Percentiles rank a stretch among this genome's conserved stretches.
Conservation (phyloP, 768 basidiomycete species). For the Pisolithus orientalis region DNA sequence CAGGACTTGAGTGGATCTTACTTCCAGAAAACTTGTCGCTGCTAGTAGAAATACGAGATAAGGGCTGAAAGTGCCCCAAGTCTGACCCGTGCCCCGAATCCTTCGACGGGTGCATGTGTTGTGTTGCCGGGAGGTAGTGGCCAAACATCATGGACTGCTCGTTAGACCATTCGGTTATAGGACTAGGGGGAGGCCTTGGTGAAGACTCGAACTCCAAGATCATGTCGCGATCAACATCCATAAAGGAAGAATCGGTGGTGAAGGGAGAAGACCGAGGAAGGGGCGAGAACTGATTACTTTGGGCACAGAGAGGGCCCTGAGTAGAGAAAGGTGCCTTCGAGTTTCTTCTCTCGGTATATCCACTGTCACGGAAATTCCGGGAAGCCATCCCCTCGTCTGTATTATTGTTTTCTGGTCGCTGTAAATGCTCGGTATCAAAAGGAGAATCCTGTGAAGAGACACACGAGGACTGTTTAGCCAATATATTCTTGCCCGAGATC, state of each 20-base stretch:
- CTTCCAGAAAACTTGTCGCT: too few species aligned
- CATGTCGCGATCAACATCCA: conserved; percentile 2
- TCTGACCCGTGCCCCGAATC: too few species aligned
- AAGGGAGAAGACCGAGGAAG: conserved; percentile 22
- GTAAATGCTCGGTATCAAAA: too few species aligned
- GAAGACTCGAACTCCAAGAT: conserved; percentile 22
- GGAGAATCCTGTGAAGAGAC: background rate
- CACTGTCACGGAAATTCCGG: background rate
- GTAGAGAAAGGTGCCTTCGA: background rate
- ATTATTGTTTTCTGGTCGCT: too few species aligned
- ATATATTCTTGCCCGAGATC: background rate
- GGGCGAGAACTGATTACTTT: background rate
- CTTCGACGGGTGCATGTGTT: too few species aligned
- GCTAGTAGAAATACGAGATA: too few species aligned
- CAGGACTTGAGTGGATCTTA: too few species aligned
- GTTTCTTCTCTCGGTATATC: background rate
- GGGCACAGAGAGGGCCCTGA: background rate
- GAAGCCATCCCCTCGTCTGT: too few species aligned
- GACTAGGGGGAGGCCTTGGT: conserved; percentile 3
- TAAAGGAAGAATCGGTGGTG: conserved; percentile 8
- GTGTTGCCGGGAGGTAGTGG: background rate
- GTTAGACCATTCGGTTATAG: background rate
- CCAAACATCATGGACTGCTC: background rate
- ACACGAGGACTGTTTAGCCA: background rate
- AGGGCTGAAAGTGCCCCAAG: too few species aligned